Percentiles rank a stretch among this genome's conserved stretches.
These are phyloP conservation scores for Monascus ruber DNA, from an alignment of 2,329 filamentous ascomycete species.

Conservation along the genomic window DNA sequence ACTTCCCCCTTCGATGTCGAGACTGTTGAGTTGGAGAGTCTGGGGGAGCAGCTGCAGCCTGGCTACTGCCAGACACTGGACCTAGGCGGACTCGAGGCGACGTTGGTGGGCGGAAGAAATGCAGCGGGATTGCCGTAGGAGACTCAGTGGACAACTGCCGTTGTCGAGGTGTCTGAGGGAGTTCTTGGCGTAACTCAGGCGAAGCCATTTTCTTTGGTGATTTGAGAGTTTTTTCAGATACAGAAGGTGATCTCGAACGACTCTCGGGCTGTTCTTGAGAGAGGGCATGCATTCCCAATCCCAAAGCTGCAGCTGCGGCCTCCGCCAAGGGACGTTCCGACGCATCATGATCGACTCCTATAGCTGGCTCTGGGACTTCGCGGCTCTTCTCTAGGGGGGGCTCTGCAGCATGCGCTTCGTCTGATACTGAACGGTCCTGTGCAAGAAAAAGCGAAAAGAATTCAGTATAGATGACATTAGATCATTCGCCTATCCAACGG, in stretches of 20 bases:
- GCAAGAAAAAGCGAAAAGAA: slow-evolving; percentile 15
- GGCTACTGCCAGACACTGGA: slow-evolving; percentile 29
- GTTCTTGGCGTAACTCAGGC: slow-evolving; percentile 11
- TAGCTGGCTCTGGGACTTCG: slow-evolving; percentile 43
- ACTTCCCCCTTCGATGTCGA: slow-evolving; percentile 37
- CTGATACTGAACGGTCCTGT: slow-evolving; percentile 21
- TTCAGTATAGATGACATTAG: slow-evolving; percentile 21
- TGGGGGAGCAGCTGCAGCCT: slow-evolving; percentile 21
- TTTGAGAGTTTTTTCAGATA: slow-evolving; percentile 17
- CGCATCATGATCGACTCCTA: slow-evolving; percentile 30
- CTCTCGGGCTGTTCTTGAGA: slow-evolving; percentile 19
- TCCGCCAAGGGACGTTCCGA: slow-evolving; percentile 26
- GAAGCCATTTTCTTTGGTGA: slow-evolving; percentile 26
- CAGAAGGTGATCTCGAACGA: slow-evolving; percentile 23
- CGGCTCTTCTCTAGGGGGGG: slow-evolving; percentile 57
- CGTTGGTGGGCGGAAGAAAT: slow-evolving; percentile 41
- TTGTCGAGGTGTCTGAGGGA: slow-evolving; percentile 12
- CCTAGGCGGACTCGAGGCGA: slow-evolving; percentile 32
- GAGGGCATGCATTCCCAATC: slow-evolving; percentile 6
- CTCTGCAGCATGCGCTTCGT: slow-evolving; percentile 31
- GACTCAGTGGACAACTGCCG: slow-evolving; percentile 27
- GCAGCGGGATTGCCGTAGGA: slow-evolving; percentile 45
- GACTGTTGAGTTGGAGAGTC: slow-evolving; percentile 30
- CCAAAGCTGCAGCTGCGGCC: slow-evolving; percentile 10
- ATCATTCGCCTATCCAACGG: slow-evolving; percentile 7